Base-by-base conservation (phyloP, 2,329 filamentous ascomycete species). In the Monascus ruber region DNA sequence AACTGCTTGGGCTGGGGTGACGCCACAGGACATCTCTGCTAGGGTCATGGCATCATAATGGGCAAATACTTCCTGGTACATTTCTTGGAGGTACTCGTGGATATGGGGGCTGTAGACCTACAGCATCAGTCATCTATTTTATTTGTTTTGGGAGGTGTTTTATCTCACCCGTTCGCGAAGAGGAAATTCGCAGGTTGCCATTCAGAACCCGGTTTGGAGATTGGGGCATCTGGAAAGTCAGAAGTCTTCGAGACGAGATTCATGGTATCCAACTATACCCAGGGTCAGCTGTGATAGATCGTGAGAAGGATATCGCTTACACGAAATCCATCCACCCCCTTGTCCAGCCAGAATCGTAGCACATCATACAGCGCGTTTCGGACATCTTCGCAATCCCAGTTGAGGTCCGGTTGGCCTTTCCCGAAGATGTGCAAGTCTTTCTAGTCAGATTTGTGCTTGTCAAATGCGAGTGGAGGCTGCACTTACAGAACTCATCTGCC, bases 291-390 rank as follows among this genome's bases (percentile, higher is more conserved):
- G 32, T 17, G 31, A 26, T 24, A 27, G 10, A 11, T 11, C 6
- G n/a, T 25, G 28, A 4, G 11, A 24, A 33, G 26, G 8, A 36
- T 24, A 31, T 6, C 4, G 10, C 44, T 33, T 34, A 82, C 70
- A n/a, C 79, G 69, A 60, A 83, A 83, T 4, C 79, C 79, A 33
- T 79, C 74, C 0, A 84, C 76, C 5, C 82, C 82, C n/a, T 72
- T 70, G 33, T 81, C 66, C 1, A 87, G 71, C 83, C 83, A 88
- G 55, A 86, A 88, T 31, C 72, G 69, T 74, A 85, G 81, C 2
- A 78, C 68, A 6, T 70, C 70, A 58, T 84, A 82, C 9, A 85
- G 74, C 6, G 80, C 82, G 33, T 72, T 61, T 5, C 83, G 72
- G 0, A 79, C 72, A 25, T 72, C 73, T 0, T 68, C 65, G 42